Base-by-base conservation (phyloP, 192 early-diverging fungal species). In the Coemansia sp. region DNA sequence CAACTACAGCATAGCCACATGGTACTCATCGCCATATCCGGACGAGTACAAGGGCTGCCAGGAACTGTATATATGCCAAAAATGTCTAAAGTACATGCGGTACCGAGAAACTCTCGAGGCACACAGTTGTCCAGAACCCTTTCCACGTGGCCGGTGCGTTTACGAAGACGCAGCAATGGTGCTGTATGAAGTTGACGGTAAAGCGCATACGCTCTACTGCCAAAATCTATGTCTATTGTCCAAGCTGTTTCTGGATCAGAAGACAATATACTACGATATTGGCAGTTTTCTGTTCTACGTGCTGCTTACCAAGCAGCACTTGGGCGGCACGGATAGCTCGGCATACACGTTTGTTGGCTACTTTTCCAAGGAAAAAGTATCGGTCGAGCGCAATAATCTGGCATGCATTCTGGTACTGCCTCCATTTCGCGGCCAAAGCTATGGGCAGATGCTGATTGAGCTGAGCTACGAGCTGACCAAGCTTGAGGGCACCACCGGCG, bases 181-280 rank as follows among this genome's bases (percentile, higher is more conserved):
- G 6, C 42, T 79, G 58, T 93, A 89, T 58, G 93, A 93, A 52
- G 81, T 98, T 9, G 93, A 97, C 58, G 96, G 94, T 15, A 85
- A 88, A 16, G 81, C 82, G 50, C 79, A 93, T 52, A 93, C 90
- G 86, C 72, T 94, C 6, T 98, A 93, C 64, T 94, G 93, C 62
- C 96, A 98, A 58, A 97, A 95, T 66, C 68, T 98, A 17, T 95
- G 91, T 40, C 75, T 98, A 14, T 61, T 98, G 50, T 89, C 92
- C 34, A 98, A 97, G 65, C 79, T 94, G 66, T 98, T 97, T 70
- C 69, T 98, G 41, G 96, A 98, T 65, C 90, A 95, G 81, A 98
- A 98, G 66, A 94, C 93, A 1, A 79, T 97, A 10, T 97, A 90
- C 53, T 98, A 93, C 64, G 96, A 97, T 54, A 83, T 94, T 14